Percentiles rank a stretch among this genome's conserved stretches.
These are phyloP conservation scores for Ogataea minuta DNA, from an alignment of 805 yeast species.

Conservation along the genomic window DNA sequence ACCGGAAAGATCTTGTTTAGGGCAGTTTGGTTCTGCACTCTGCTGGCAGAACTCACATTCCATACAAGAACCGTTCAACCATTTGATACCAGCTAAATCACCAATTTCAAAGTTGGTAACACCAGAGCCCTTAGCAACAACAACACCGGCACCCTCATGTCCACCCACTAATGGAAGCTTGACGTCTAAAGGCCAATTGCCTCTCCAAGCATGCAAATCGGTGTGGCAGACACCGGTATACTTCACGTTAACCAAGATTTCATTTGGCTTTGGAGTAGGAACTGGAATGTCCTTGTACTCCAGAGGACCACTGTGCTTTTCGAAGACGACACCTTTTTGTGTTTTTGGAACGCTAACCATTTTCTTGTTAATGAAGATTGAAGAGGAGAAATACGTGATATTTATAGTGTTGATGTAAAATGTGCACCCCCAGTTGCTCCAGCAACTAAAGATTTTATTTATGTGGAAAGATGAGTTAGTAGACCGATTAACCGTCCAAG, in stretches of 20 bases:
- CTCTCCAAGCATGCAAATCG: conserved; percentile 91
- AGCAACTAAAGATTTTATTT: too few relatives aligned
- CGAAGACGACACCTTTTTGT: conserved; percentile 71
- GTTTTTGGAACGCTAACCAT: conserved; percentile 50
- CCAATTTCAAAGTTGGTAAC: conserved; percentile 74
- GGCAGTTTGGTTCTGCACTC: conserved; percentile 70
- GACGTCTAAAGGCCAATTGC: conserved; percentile 84
- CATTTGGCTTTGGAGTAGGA: conserved; percentile 74
- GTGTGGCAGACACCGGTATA: conserved; percentile 95
- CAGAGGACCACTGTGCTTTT: conserved; percentile 62
- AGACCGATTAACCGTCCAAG: conserved; percentile 12
- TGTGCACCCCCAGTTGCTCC: too few relatives aligned
- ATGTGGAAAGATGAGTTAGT: too few relatives aligned
- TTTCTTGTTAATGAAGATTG: not conserved
- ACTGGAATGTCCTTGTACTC: conserved; percentile 73
- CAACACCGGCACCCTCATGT: conserved; percentile 88
- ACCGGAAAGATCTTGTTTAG: conserved; percentile 71
- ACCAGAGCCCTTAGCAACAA: conserved; percentile 69
- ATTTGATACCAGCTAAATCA: conserved; percentile 79
- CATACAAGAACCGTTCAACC: conserved; percentile 78
- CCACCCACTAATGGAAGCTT: conserved; percentile 82
- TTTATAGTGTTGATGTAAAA: conserved; percentile 8
- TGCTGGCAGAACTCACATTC: conserved; percentile 72
- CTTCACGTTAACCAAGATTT: conserved; percentile 75
- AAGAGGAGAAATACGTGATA: conserved; percentile 4